These are phyloP conservation scores for Mycena vitilis DNA, from an alignment of 768 basidiomycete species.

Conservation along the genomic window DNA sequence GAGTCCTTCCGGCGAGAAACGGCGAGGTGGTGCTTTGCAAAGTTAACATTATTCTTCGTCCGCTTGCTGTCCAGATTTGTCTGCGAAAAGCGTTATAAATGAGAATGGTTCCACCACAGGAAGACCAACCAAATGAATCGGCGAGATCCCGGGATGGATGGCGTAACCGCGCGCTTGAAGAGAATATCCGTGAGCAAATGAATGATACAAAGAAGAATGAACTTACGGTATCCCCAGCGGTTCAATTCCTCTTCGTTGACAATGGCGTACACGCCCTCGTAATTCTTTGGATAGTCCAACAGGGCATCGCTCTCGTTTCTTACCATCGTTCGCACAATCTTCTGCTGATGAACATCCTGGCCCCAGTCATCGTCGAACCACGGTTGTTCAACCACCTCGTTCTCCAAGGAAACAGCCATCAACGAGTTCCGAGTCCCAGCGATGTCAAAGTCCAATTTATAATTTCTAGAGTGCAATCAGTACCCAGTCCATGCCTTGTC, in stretches of 20 bases:
- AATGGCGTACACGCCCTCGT: slow-evolving; percentile 67
- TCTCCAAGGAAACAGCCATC: slow-evolving; percentile 59
- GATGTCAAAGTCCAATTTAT: slow-evolving; percentile 73
- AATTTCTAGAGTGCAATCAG: slow-evolving; percentile 1
- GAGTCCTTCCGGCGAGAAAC: slow-evolving; percentile 70
- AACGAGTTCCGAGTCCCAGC: slow-evolving; percentile 70
- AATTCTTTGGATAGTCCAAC: slow-evolving; percentile 64
- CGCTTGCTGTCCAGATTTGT: slow-evolving; percentile 71
- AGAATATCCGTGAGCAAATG: background rate
- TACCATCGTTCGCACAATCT: slow-evolving; percentile 60
- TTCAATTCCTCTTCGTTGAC: slow-evolving; percentile 67
- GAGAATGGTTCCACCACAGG: background rate
- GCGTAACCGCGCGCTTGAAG: slow-evolving; percentile 62
- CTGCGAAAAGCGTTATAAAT: slow-evolving; percentile 33
- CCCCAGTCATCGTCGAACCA: slow-evolving; percentile 78
- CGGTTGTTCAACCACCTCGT: slow-evolving; percentile 60
- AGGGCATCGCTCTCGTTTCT: slow-evolving; percentile 63
- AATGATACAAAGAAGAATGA: background rate
- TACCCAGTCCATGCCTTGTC: background rate
- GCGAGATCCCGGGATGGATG: slow-evolving; percentile 68
- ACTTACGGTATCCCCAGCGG: slow-evolving; percentile 60
- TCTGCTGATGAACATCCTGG: slow-evolving; percentile 63
- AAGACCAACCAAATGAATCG: slow-evolving; percentile 59
- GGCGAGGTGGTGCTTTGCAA: slow-evolving; percentile 73
- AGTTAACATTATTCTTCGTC: slow-evolving; percentile 70